These are phyloP conservation scores for Diatrype stigma DNA, from an alignment of 2,329 filamentous ascomycete species.

Conservation along the genomic window DNA sequence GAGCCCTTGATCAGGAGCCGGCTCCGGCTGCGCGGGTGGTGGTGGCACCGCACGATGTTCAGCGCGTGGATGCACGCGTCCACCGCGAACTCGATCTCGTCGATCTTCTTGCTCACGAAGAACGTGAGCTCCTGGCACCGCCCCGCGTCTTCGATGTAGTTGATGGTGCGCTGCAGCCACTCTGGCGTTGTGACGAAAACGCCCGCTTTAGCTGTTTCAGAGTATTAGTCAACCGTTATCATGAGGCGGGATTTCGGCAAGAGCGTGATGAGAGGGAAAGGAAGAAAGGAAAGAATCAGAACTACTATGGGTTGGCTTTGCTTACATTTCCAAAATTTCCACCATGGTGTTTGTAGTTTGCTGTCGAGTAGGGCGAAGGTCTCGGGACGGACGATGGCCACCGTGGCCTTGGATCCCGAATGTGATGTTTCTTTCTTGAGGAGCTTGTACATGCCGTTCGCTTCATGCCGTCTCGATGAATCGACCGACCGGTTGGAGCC, in stretches of 20 bases:
- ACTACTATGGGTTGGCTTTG: neutral
- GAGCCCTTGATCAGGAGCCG: conserved; percentile 1
- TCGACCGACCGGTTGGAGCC: neutral
- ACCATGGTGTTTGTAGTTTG: conserved; percentile 1
- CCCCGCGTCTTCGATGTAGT: conserved; percentile 1
- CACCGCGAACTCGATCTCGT: neutral
- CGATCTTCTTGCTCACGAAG: conserved; percentile 2
- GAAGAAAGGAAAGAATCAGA: too few species aligned
- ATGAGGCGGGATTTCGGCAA: too few species aligned
- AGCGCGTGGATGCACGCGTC: neutral
- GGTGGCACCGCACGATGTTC: neutral
- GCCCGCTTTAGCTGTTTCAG: neutral
- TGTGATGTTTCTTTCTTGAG: conserved; percentile 1
- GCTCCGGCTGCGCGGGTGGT: neutral
- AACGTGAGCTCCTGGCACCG: neutral
- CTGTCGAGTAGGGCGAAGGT: neutral
- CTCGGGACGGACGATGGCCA: neutral
- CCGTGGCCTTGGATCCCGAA: neutral
- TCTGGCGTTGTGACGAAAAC: conserved; percentile 2
- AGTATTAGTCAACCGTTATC: neutral
- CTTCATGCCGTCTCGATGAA: conserved; percentile 1
- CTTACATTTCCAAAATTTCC: conserved; percentile 4
- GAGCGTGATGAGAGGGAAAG: too few species aligned
- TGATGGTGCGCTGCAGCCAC: conserved; percentile 2
- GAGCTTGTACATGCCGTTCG: neutral